Percentiles rank a stretch among this genome's conserved stretches.
Evolutionary conservation across 495 filamentous ascomycete genomes (phyloP).

Genomic region (Penicillium chermesinum): DNA sequence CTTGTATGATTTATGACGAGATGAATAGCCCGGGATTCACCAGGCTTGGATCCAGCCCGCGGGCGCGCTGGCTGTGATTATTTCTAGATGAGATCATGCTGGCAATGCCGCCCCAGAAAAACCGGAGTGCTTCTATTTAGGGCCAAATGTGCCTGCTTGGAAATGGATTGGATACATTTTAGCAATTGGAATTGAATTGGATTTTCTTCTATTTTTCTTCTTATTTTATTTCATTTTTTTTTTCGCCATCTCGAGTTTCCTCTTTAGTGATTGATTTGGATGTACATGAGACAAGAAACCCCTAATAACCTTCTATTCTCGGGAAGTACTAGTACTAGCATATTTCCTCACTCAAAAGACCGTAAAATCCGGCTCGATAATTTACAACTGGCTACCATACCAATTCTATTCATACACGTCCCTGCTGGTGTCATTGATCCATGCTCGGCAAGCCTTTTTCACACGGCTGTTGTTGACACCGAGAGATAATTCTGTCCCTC

Average conservation of each 20-base stretch:
- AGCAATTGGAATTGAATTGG: slow-evolving; percentile 25
- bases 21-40: slow-evolving; percentile 26
- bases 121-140: slow-evolving; percentile 15
- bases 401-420: slow-evolving; percentile 26
- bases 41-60: slow-evolving; percentile 9
- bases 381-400: slow-evolving; percentile 25
- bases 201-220: slow-evolving; percentile 9
- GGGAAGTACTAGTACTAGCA: slow-evolving; percentile 5
- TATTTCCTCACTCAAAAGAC: slow-evolving; percentile 7
- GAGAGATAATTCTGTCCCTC: background rate
- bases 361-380: slow-evolving; percentile 19
- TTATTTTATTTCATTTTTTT: no score
- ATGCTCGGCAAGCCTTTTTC: background rate
- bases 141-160: slow-evolving; percentile 7
- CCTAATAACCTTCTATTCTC: slow-evolving; percentile 14
- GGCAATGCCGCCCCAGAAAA: slow-evolving; percentile 14
- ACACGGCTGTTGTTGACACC: background rate
- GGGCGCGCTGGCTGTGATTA: slow-evolving; percentile 10
- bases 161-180: slow-evolving; percentile 13
- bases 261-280: slow-evolving; percentile 7
- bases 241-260: no score
- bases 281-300: slow-evolving; percentile 10
- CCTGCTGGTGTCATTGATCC: background rate
- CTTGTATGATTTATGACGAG: slow-evolving; percentile 37
- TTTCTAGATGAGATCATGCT: background rate